phyloP scores from a whole-genome alignment of 2,329 filamentous ascomycete species.

The Colletotrichum phormii region DNA sequence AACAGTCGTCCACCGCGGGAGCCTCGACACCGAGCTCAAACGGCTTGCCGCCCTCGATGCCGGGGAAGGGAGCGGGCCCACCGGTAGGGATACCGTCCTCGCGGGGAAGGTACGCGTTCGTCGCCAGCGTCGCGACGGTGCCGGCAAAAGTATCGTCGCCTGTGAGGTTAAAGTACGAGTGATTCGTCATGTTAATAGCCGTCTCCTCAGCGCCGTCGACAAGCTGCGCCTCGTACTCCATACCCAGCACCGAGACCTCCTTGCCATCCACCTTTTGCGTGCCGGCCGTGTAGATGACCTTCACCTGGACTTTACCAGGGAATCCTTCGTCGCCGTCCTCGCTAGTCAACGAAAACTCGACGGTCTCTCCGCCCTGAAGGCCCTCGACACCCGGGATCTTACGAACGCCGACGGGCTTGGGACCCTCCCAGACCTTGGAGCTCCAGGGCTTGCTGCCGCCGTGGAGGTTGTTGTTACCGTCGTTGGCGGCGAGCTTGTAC shows the following conservation, averaged over 20 bases:
- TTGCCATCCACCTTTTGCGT: conserved; percentile 72
- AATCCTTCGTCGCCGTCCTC: conserved; percentile 89
- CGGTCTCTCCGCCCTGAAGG: conserved; percentile 71
- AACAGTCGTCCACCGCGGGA: conserved; percentile 91
- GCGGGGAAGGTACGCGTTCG: conserved; percentile 76
- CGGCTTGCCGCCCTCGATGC: conserved; percentile 71
- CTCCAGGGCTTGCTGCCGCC: conserved; percentile 83
- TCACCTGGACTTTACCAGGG: conserved; percentile 84
- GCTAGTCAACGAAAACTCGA: conserved; percentile 75
- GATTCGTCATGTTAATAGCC: conserved; percentile 92
- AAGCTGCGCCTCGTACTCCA: conserved; percentile 91
- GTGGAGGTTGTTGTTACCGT: conserved; percentile 81
- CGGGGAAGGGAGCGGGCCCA: conserved; percentile 72
- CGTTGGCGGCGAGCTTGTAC: conserved; percentile 80
- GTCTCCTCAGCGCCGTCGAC: conserved; percentile 85
- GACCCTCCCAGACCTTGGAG: conserved; percentile 81
- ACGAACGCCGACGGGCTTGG: conserved; percentile 67
- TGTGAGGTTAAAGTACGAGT: conserved; percentile 81
- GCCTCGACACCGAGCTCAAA: conserved; percentile 79
- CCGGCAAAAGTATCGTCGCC: conserved; percentile 64
- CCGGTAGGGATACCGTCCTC: conserved; percentile 83
- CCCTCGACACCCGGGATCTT: conserved; percentile 62
- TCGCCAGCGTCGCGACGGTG: conserved; percentile 75
- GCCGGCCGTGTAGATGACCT: conserved; percentile 81
- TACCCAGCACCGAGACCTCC: conserved; percentile 78